phyloP scores from a whole-genome alignment of 129 eudicot genomes.

The Oenanthe sinensis region DNA sequence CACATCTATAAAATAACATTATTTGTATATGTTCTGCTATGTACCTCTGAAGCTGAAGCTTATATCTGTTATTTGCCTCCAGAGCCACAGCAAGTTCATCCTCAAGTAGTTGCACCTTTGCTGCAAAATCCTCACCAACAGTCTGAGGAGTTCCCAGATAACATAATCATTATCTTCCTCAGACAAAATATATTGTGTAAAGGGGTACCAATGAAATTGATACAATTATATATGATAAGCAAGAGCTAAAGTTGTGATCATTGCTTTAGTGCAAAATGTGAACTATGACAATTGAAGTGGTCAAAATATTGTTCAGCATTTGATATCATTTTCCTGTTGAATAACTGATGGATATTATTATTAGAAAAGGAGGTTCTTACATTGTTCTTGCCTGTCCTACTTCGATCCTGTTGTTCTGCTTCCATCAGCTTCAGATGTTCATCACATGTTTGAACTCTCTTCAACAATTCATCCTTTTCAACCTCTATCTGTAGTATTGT shows the following conservation, averaged over 20 bases:
- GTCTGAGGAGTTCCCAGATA: constrained; percentile 24
- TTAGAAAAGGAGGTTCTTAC: constrained; percentile 22
- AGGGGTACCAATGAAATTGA: neutral
- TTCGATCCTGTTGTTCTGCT: constrained; percentile 25
- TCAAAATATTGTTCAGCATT: neutral
- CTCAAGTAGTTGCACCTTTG: constrained; percentile 48
- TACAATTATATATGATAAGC: neutral
- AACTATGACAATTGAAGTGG: neutral
- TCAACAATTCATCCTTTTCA: constrained; percentile 49
- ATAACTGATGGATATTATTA: neutral
- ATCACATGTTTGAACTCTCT: constrained; percentile 51
- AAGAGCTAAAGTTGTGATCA: neutral
- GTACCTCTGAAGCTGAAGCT: constrained; percentile 54
- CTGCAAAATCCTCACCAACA: constrained; percentile 25
- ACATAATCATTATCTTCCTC: constrained; percentile 21
- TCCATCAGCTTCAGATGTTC: constrained; percentile 31
- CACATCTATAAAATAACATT: neutral
- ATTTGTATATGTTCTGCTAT: constrained; percentile 5
- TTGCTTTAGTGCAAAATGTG: neutral
- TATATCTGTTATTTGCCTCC: constrained; percentile 43
- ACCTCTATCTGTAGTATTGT: constrained; percentile 50
- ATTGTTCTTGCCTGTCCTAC: constrained; percentile 26
- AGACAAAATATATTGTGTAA: neutral
- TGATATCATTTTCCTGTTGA: neutral
- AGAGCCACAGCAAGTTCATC: constrained; percentile 54